These are phyloP conservation scores for Rhododendron kiyosumense DNA, from an alignment of 148 eudicot genomes.

Conservation along the genomic window DNA sequence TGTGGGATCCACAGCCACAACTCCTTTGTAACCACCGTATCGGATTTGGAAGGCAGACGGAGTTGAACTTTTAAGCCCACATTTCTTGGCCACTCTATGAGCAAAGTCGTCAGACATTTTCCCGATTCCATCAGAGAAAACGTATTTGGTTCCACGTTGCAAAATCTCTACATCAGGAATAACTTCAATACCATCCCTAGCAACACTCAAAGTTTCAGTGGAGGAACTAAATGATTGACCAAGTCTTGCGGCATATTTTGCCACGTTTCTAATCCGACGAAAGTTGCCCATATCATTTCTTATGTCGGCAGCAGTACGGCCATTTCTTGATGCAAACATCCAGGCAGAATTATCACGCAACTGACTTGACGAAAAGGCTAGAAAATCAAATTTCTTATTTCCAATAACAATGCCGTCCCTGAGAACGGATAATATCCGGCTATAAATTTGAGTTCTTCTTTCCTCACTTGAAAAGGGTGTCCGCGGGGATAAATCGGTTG, in stretches of 20 bases:
- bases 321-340: constrained; percentile 83
- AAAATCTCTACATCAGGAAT: constrained; percentile 49
- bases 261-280: constrained; percentile 58
- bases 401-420: constrained; percentile 60
- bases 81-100: constrained; percentile 61
- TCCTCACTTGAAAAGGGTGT: constrained; percentile 22
- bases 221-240: constrained; percentile 95
- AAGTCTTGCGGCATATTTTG: constrained; percentile 93
- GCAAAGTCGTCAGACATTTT: constrained; percentile 85
- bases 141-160: constrained; percentile 26
- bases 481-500: constrained; percentile 66
- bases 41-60: constrained; percentile 93
- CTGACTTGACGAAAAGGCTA: constrained; percentile 93
- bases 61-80: constrained; percentile 31
- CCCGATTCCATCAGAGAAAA: constrained; percentile 93
- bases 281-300: constrained; percentile 80
- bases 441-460: constrained; percentile 47
- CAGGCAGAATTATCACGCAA: constrained; percentile 83
- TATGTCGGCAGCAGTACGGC: constrained; percentile 55
- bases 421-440: constrained; percentile 52
- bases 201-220: constrained; percentile 66
- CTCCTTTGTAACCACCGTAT: constrained; percentile 92
- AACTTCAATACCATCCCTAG: constrained; percentile 41
- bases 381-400: constrained; percentile 72
- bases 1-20: constrained; percentile 79